phyloP scores from a whole-genome alignment of 1,139 yeast species.

The Sugiyamaella neomexicana region DNA sequence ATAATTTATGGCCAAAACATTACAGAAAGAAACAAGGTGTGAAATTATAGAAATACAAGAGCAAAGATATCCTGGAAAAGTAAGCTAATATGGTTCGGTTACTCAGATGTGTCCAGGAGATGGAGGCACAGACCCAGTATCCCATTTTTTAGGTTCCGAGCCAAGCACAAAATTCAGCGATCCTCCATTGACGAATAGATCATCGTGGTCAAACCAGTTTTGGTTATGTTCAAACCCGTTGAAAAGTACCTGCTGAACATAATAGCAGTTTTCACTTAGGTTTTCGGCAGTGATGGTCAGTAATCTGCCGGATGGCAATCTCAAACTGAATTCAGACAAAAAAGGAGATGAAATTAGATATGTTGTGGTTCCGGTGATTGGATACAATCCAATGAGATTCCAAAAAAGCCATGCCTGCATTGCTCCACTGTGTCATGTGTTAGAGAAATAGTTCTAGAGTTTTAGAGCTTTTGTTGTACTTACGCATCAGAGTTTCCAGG shows the following conservation, averaged over 20 bases:
- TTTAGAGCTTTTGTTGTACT: neutral
- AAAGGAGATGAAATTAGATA: conserved; percentile 44
- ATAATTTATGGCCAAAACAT: too few species aligned
- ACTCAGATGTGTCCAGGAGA: conserved; percentile 19
- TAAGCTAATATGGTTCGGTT: neutral
- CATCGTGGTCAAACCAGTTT: conserved; percentile 43
- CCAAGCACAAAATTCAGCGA: conserved; percentile 18
- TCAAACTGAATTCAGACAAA: conserved; percentile 35
- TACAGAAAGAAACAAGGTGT: too few species aligned
- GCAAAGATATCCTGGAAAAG: too few species aligned
- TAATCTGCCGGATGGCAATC: conserved; percentile 37
- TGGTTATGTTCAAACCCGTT: conserved; percentile 39
- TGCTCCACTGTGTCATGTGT: conserved; percentile 35
- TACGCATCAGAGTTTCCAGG: conserved; percentile 46
- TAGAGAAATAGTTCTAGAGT: neutral
- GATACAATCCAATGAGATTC: conserved; percentile 44
- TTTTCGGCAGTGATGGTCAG: conserved; percentile 39
- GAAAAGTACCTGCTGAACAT: conserved; percentile 39
- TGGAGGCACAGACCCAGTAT: conserved; percentile 16
- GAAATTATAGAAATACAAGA: too few species aligned
- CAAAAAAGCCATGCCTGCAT: conserved; percentile 47
- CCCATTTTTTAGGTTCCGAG: conserved; percentile 18
- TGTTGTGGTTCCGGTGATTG: conserved; percentile 45
- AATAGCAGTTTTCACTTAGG: conserved; percentile 33
- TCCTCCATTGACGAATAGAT: conserved; percentile 41